These are phyloP conservation scores for Lumnitzera littorea DNA, from an alignment of 345 rosid species.

Conservation along the genomic window DNA sequence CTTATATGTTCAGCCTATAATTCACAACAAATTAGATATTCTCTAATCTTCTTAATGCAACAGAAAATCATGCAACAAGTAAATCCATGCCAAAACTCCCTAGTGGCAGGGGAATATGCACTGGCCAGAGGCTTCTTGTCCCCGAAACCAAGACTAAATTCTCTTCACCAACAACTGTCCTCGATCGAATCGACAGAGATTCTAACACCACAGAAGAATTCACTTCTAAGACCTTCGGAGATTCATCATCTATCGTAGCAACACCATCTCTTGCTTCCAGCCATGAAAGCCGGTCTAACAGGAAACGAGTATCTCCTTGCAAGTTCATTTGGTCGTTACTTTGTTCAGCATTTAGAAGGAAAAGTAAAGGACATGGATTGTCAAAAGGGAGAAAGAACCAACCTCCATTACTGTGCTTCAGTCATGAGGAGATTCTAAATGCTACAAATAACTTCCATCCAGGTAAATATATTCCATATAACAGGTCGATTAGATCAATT, in stretches of 20 bases:
- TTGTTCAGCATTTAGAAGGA: conserved; percentile 44
- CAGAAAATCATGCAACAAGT: conserved; percentile 23
- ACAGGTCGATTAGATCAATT: neutral
- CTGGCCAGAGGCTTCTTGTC: conserved; percentile 9
- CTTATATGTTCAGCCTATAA: neutral
- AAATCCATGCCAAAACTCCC: conserved; percentile 17
- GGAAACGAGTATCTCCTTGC: conserved; percentile 32
- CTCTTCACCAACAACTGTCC: conserved; percentile 53
- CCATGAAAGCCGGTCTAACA: conserved; percentile 12
- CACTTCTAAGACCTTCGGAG: conserved; percentile 30
- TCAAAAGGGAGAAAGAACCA: conserved; percentile 28
- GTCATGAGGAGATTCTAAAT: conserved; percentile 56
- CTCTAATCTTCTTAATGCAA: neutral
- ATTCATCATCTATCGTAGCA: conserved; percentile 35
- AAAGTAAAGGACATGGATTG: conserved; percentile 16
- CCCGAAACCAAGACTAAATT: conserved; percentile 19
- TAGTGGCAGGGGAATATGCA: conserved; percentile 12
- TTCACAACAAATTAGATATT: neutral
- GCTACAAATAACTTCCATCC: conserved; percentile 67
- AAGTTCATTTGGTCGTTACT: conserved; percentile 49
- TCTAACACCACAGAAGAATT: conserved; percentile 54
- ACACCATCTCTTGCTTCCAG: conserved; percentile 33
- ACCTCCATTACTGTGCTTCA: conserved; percentile 62
- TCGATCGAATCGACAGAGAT: conserved; percentile 44
- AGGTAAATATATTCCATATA: conserved; percentile 24